Evolutionary conservation across 495 filamentous ascomycete genomes (phyloP).

Genomic region (Aspergillus egyptiacus): DNA sequence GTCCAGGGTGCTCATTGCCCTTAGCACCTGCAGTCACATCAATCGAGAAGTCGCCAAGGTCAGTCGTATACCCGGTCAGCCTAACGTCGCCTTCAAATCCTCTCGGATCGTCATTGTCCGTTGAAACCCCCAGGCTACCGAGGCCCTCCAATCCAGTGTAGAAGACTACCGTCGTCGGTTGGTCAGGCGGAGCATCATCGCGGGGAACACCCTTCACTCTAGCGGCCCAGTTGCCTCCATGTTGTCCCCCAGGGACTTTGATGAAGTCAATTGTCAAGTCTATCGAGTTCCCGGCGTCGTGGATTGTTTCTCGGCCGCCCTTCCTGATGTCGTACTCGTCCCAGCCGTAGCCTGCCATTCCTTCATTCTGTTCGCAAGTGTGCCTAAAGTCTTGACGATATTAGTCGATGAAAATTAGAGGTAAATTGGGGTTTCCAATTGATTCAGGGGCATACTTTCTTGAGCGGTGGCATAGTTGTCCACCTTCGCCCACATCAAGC

Average conservation of each 20-base stretch:
- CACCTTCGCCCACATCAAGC: constrained; percentile 85
- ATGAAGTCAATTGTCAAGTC: constrained; percentile 91
- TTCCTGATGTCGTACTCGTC: constrained; percentile 85
- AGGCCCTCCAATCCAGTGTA: constrained; percentile 76
- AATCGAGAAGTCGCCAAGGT: constrained; percentile 80
- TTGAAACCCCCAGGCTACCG: constrained; percentile 56
- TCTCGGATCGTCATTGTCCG: constrained; percentile 40
- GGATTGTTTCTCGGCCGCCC: constrained; percentile 83
- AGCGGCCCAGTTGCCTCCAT: constrained; percentile 90
- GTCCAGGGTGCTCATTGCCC: constrained; percentile 55
- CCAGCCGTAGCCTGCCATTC: constrained; percentile 96
- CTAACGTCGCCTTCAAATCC: constrained; percentile 70
- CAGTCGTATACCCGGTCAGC: constrained; percentile 65
- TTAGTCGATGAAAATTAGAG: not conserved
- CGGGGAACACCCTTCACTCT: constrained; percentile 77
- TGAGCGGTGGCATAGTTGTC: constrained; percentile 75
- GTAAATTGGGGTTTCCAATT: not conserved
- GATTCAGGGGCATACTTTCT: constrained; percentile 55
- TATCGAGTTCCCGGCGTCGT: constrained; percentile 78
- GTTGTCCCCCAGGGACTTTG: constrained; percentile 80
- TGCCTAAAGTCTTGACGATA: constrained; percentile 67
- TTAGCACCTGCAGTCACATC: constrained; percentile 64
- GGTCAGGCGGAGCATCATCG: constrained; percentile 54
- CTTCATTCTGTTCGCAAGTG: constrained; percentile 92
- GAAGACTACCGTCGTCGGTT: constrained; percentile 74